Conservation (phyloP, 1,284 basidiomycete genomes). For the Sporisorium reilianum region DNA sequence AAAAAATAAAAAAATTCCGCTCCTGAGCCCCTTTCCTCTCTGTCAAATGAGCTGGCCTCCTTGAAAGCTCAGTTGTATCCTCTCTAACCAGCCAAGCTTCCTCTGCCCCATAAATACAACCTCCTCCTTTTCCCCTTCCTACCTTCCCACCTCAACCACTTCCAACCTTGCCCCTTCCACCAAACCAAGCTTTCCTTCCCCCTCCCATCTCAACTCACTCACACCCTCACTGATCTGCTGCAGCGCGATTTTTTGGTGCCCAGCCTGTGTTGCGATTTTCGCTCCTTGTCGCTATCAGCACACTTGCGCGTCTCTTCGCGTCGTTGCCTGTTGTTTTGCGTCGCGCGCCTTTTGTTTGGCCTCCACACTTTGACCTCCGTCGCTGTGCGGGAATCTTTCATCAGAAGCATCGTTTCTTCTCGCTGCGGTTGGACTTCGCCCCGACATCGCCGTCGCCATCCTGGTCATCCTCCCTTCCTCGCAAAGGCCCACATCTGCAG, state of each 20-base stretch:
- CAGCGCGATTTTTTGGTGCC: background rate
- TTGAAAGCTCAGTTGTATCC: background rate
- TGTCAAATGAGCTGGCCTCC: background rate
- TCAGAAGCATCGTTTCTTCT: background rate
- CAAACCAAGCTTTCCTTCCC: background rate
- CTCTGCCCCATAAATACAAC: background rate
- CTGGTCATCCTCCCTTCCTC: background rate
- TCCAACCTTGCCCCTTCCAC: background rate
- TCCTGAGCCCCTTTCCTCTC: background rate
- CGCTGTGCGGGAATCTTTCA: conserved; percentile 2
- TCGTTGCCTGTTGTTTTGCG: background rate
- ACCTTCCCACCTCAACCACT: background rate
- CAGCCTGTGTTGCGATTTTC: background rate
- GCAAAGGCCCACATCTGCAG: background rate
- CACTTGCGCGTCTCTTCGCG: conserved; percentile 14
- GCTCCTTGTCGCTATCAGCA: background rate
- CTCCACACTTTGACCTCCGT: background rate
- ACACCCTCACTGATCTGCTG: background rate
- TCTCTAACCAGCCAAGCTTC: background rate
- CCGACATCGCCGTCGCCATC: background rate
- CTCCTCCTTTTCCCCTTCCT: background rate
- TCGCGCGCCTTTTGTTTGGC: background rate
- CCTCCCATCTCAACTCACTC: background rate
- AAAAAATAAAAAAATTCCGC: too few species aligned
- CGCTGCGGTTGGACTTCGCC: conserved; percentile 3